Base-by-base conservation (phyloP, 441 rosid genomes). In the Erodium chrysanthum region DNA sequence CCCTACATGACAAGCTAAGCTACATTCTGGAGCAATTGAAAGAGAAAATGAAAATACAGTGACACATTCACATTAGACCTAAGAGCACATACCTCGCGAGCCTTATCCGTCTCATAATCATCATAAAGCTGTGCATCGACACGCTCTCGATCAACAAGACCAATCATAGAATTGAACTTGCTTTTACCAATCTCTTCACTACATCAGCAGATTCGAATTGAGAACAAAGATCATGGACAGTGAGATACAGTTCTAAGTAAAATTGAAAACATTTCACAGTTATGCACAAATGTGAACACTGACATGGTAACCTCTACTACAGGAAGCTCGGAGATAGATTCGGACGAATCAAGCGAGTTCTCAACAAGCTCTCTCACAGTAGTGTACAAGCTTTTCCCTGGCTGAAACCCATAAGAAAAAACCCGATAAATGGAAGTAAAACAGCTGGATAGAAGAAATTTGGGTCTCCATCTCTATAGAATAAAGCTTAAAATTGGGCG, bases 361-460 rank as follows among this genome's bases (percentile, higher is more conserved):
- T 94, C 99, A 46, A 94, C 96, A 54, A 94, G 88, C 73, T 94
- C 97, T 73, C 99, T 84, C 66, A 94, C 94, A 17, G 96, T 91
- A 68, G 99, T 94, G 72, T 89, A 88, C 14, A 91, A 84, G 56
- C 83, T 77, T 80, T 94, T 94, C 78, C 97, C 97, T 22, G 97
- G 96, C 99, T 94, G 75, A 76, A 72, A 74, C 61, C 29, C 70
- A 74, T n/a, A 66, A 67, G n/a, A 42, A 27, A 46, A 74, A 64
- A 44, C 67, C 15, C 3, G 2, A 5, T 40, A 63, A 59, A 15
- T 7, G 11, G 20, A 59, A 59, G 22, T 20, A 20, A 20, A 20
- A 59, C 31, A 59, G 7, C 29, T 25, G 29, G 3, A 25, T 3
- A 25, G 29, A 22, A 60, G 17, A 22, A 60, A 22, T 12, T 2